Conservation (phyloP, 352 stramenopile species). For the Elongisporangium prolatum region DNA sequence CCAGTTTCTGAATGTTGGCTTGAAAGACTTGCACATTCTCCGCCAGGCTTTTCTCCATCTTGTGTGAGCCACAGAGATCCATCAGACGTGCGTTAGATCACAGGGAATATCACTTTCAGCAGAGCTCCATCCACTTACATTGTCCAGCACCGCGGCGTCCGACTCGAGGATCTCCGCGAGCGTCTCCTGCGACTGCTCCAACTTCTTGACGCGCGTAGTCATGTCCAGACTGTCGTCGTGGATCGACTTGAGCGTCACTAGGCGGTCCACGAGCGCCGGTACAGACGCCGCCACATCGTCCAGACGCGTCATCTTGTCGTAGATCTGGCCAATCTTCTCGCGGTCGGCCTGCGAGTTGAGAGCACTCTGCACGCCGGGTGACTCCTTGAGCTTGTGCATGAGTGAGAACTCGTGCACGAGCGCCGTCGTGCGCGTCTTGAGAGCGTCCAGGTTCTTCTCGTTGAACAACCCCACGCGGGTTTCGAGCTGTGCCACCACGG, state of each 20-base stretch:
- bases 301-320: conserved; percentile 59
- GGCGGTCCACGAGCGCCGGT: conserved; percentile 62
- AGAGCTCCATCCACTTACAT: conserved; percentile 36
- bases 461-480: conserved; percentile 63
- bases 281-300: conserved; percentile 54
- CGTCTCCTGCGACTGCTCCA: conserved; percentile 55
- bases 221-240: conserved; percentile 60
- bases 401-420: conserved; percentile 76
- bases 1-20: conserved; percentile 67
- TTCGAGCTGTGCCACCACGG: conserved; percentile 54
- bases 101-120: not conserved
- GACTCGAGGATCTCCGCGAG: conserved; percentile 58
- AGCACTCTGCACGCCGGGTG: conserved; percentile 44
- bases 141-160: conserved; percentile 55
- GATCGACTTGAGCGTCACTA: conserved; percentile 64
- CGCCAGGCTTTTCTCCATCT: conserved; percentile 75
- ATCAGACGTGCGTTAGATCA: not conserved
- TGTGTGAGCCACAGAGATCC: not conserved
- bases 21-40: conserved; percentile 78
- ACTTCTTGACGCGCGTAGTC: conserved; percentile 43
- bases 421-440: conserved; percentile 71
- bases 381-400: conserved; percentile 77
- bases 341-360: conserved; percentile 55
- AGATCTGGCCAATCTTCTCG: conserved; percentile 68
- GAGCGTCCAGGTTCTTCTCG: conserved; percentile 72